Conservation (phyloP, 1,139 yeast genomes). For the Taphrina populina region DNA sequence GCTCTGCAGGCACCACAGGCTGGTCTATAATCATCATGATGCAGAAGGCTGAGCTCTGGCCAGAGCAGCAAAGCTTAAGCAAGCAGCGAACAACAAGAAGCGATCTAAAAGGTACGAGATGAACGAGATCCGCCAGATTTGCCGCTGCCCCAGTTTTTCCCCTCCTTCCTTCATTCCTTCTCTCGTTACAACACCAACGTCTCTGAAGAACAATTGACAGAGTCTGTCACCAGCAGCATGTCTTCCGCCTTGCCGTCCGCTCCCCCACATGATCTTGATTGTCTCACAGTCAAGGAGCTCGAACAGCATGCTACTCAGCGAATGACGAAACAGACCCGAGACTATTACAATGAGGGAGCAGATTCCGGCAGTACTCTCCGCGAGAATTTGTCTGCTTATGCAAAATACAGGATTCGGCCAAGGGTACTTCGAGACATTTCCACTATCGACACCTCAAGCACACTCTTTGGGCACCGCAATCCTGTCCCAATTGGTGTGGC, state of each 20-base stretch:
- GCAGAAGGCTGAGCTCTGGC: too few species aligned
- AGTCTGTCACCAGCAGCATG: too few species aligned
- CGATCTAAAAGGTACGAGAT: too few species aligned
- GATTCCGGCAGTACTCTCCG: constrained; percentile 45
- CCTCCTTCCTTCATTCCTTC: not conserved
- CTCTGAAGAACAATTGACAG: too few species aligned
- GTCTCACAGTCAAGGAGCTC: constrained; percentile 42
- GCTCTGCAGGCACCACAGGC: too few species aligned
- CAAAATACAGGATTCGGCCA: constrained; percentile 49
- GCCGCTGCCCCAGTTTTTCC: not conserved
- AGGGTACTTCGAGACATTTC: constrained; percentile 50
- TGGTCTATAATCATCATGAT: too few species aligned
- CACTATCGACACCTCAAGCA: constrained; percentile 47
- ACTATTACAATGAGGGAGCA: constrained; percentile 48
- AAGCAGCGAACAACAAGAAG: too few species aligned
- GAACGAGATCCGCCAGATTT: too few species aligned
- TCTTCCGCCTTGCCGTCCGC: constrained; percentile 10
- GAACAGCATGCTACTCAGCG: constrained; percentile 41
- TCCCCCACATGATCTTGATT: constrained; percentile 13
- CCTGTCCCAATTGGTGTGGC: constrained; percentile 58
- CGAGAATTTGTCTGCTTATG: constrained; percentile 44
- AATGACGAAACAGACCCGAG: constrained; percentile 43
- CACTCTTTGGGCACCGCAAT: constrained; percentile 50
- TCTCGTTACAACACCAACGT: not conserved
- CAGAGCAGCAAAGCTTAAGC: too few species aligned